These are phyloP conservation scores for Naematelia aurantialba DNA, from an alignment of 768 basidiomycete species.

Conservation along the genomic window DNA sequence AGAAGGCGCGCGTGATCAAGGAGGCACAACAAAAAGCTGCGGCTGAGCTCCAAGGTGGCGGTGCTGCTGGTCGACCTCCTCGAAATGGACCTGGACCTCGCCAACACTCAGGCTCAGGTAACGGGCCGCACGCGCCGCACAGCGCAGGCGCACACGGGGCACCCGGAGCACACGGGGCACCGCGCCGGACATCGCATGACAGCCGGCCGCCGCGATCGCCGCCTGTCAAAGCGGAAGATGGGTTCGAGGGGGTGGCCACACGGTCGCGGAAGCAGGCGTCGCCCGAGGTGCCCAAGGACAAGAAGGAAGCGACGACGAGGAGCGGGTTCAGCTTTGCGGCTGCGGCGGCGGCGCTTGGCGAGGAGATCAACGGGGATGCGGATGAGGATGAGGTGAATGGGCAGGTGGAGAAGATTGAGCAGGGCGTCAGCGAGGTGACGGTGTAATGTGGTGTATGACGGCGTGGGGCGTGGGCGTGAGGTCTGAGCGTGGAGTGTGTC, in stretches of 20 bases:
- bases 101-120: not conserved
- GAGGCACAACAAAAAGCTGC: slow-evolving; percentile 50
- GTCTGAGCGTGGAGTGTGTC: no score
- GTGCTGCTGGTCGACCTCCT: not conserved
- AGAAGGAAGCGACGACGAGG: not conserved
- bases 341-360: slow-evolving; percentile 10
- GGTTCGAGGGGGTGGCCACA: slow-evolving; percentile 16
- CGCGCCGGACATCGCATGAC: not conserved
- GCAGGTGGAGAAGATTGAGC: slow-evolving; percentile 21
- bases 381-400: slow-evolving; percentile 10
- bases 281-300: no score
- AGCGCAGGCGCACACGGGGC: no score
- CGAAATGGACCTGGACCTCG: slow-evolving; percentile 5
- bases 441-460: no score
- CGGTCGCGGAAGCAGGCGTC: not conserved
- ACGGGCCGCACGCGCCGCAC: not conserved
- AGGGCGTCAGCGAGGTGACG: slow-evolving; percentile 20
- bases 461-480: no score
- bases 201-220: slow-evolving; percentile 3
- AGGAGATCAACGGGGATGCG: slow-evolving; percentile 23
- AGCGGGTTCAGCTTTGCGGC: slow-evolving; percentile 8
- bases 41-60: slow-evolving; percentile 11
- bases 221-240: slow-evolving; percentile 16
- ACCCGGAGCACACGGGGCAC: no score
- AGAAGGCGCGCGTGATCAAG: slow-evolving; percentile 58